Base-by-base conservation (phyloP, 805 yeast species). In the Nakazawaea ishiwadae region DNA sequence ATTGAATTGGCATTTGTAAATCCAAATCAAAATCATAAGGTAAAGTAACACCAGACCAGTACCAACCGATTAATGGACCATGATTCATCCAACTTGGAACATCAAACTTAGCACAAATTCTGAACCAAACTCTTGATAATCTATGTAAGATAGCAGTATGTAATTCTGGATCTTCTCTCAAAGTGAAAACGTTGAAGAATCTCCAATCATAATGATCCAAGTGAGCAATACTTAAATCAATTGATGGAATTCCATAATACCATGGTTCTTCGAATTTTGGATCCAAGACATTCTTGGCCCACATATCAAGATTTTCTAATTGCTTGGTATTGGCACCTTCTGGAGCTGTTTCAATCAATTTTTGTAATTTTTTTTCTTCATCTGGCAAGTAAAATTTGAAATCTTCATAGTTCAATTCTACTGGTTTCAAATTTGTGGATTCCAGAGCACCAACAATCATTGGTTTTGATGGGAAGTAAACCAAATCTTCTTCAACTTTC, bases 21-120 rank as follows among this genome's bases (percentile, higher is more conserved):
- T 78, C 84, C 36, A 73, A 56, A 51, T 78, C 84, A 41, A 63
- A 60, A 53, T 78, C 84, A 80, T 81, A 78, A 1, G 82, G 82
- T 51, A 77, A 67, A 6, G 63, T 58, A 39, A 69, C 42, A 0
- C 84, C 83, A 51, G 75, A 75, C 73, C 81, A 78, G 45, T 73
- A 62, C 72, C 81, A 77, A 6, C 80, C 75, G 28, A 77, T 64
- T 32, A 78, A 59, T 1, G 81, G 59, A 3, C 84, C 85, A 51
- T 79, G 84, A 1, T 81, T 79, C 10, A 77, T 56, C 84, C 81
- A 77, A 4, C 80, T 63, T 5, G 65, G 55, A 6, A 75, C 45
- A 2, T 72, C 73, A 37, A 66, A 59, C 3, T 68, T 56, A 16
- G 58, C 52, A 14, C 73, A 50, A 47, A 76, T 72, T 35, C 66